phyloP scores from a whole-genome alignment of 2,329 filamentous ascomycete genomes.

The Diaporthe sp. region DNA sequence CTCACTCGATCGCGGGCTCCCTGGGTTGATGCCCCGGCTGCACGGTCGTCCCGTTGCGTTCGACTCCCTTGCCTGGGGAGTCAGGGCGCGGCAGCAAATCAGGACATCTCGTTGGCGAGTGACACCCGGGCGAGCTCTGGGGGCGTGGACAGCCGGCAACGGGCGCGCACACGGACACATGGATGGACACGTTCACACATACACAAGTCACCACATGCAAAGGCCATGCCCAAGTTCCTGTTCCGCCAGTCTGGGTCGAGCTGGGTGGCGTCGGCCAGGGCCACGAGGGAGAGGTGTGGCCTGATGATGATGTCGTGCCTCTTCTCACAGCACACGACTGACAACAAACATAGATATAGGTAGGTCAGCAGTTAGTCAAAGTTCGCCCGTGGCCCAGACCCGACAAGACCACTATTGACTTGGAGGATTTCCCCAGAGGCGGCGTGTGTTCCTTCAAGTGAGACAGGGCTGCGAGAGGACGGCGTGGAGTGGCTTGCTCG shows the following conservation, averaged over 20 bases:
- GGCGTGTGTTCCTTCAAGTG: slow-evolving; percentile 16
- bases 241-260: neutral
- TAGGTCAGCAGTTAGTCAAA: neutral
- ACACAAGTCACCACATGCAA: neutral
- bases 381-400: neutral
- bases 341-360: neutral
- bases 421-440: slow-evolving; percentile 6
- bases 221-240: neutral
- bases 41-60: neutral
- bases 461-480: slow-evolving; percentile 8
- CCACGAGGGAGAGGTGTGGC: neutral
- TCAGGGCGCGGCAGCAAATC: neutral
- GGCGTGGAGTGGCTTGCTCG: slow-evolving; percentile 11
- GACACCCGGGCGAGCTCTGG: neutral
- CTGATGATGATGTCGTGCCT: neutral
- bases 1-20: slow-evolving; percentile 2
- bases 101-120: slow-evolving; percentile 14
- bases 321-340: neutral
- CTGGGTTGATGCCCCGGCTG: neutral
- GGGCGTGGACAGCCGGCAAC: neutral
- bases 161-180: neutral
- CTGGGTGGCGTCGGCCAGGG: neutral
- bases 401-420: neutral
- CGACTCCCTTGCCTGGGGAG: neutral
- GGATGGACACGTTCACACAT: neutral